Evolutionary conservation across 805 yeast genomes (phyloP).

Genomic region (Candida palmyrensis): DNA sequence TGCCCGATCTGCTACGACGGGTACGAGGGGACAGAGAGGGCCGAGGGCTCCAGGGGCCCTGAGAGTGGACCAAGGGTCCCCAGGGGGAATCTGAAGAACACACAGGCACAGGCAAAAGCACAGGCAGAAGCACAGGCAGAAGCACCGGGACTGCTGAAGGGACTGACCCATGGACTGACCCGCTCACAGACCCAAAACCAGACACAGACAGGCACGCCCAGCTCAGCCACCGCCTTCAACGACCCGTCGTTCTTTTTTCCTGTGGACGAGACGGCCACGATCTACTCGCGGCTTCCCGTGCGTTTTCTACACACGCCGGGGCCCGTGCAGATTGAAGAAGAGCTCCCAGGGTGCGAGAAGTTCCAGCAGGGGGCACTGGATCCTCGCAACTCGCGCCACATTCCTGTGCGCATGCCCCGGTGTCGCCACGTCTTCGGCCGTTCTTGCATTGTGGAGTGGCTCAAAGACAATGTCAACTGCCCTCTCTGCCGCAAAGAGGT

Average conservation of each 20-base stretch:
- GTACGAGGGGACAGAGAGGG: conserved; percentile 13
- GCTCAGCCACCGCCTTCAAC: conserved; percentile 13
- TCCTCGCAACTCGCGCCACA: conserved; percentile 16
- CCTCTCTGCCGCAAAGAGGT: conserved; percentile 39
- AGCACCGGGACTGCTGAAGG: too few relatives aligned
- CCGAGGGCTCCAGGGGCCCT: not conserved
- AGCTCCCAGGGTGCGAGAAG: conserved; percentile 22
- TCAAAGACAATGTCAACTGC: conserved; percentile 33
- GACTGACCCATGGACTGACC: too few relatives aligned
- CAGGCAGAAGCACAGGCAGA: conserved; percentile 2
- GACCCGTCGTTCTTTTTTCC: conserved; percentile 33
- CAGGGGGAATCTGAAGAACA: too few relatives aligned
- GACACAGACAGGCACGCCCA: too few relatives aligned
- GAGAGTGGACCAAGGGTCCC: too few relatives aligned
- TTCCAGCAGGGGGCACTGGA: conserved; percentile 8
- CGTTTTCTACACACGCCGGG: conserved; percentile 17
- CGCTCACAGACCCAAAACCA: too few relatives aligned
- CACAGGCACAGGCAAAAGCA: not conserved
- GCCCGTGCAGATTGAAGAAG: conserved; percentile 15
- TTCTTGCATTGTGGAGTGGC: conserved; percentile 38
- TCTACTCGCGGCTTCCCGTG: conserved; percentile 23
- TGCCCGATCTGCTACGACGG: conserved; percentile 40
- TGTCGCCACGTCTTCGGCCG: conserved; percentile 39
- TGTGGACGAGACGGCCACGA: conserved; percentile 18
- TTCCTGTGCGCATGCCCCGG: conserved; percentile 37